Base-by-base conservation (phyloP, 2,329 filamentous ascomycete genomes). In the Rhexocercosporidium sp. region DNA sequence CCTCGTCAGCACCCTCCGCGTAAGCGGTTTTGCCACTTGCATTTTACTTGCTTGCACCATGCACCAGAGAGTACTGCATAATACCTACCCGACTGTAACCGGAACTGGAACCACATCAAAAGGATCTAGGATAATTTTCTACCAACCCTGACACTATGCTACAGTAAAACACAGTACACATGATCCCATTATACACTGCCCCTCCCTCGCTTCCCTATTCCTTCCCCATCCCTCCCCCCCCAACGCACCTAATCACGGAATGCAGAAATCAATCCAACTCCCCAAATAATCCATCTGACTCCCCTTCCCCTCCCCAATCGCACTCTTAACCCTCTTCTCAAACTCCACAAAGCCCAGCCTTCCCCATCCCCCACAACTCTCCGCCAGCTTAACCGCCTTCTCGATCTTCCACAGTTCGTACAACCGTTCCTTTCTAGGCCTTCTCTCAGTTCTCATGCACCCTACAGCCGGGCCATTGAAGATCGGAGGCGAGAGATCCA, bases 221-320 rank as follows among this genome's bases (percentile, higher is more conserved):
- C 31, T 11, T 47, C 11, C 44, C 39, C 41, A 14, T n/a, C 18
- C 20, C 41, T 60, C 22, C 29, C 12, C 37, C 57, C n/a, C 25
- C 7, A 18, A 3, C 59, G 18, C 20, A 12, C 7, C 44, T n/a
- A 31, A 54, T 71, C 56, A 77, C 27, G 88, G 88, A 71, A 91
- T 90, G 77, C 88, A 91, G 77, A 90, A 89, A 77, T 97, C 94
- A 78, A 97, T 92, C 95, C 95, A 98, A 74, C 88, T 92, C 67
- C 92, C 92, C 56, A 97, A 83, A 78, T 97, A 95, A 72, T 92
- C 92, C 69, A 94, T 83, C 62, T 90, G 81, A 75, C 88, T 88
- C 16, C 84, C 85, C 31, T 82, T 81, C 27, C 88, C 87, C 71
- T 90, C 86, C 56, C 60, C 71, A 4, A 69, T 46, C 20, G 68